Conservation (phyloP, 2,329 filamentous ascomycete species). For the Stromatinia cepivora region DNA sequence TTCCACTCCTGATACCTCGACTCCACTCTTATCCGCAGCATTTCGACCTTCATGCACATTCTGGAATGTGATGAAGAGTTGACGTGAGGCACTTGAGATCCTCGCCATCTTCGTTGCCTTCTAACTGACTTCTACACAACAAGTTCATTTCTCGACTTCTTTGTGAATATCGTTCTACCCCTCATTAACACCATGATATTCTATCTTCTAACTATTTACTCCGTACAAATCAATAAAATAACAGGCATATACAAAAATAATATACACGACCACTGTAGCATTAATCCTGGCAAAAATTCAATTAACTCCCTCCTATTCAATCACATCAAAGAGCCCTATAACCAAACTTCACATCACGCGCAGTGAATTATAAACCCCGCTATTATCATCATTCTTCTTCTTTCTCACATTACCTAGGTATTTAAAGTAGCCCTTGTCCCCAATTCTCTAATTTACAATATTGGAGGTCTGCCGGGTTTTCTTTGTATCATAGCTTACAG, state of each 20-base stretch:
- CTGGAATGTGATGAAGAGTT: background rate
- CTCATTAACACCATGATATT: background rate
- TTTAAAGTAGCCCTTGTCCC: background rate
- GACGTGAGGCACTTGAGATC: background rate
- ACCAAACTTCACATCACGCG: background rate
- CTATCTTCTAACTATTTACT: background rate
- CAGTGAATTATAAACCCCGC: background rate
- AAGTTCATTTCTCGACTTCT: background rate
- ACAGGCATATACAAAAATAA: background rate
- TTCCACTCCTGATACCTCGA: too few species aligned
- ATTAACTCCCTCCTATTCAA: background rate
- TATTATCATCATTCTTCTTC: background rate
- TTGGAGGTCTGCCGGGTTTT: background rate
- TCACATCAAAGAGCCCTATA: too few species aligned
- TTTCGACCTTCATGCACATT: too few species aligned
- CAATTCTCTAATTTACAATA: background rate
- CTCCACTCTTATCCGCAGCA: too few species aligned
- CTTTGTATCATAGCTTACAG: background rate
- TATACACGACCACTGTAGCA: too few species aligned
- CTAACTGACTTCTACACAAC: background rate
- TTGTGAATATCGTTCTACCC: background rate
- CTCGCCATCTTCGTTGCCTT: background rate
- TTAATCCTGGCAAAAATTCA: too few species aligned
- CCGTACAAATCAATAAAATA: background rate
- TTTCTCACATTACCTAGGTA: background rate